These are phyloP conservation scores for Licmophora abbreviata DNA, from an alignment of 108 stramenopile species.

Conservation along the genomic window DNA sequence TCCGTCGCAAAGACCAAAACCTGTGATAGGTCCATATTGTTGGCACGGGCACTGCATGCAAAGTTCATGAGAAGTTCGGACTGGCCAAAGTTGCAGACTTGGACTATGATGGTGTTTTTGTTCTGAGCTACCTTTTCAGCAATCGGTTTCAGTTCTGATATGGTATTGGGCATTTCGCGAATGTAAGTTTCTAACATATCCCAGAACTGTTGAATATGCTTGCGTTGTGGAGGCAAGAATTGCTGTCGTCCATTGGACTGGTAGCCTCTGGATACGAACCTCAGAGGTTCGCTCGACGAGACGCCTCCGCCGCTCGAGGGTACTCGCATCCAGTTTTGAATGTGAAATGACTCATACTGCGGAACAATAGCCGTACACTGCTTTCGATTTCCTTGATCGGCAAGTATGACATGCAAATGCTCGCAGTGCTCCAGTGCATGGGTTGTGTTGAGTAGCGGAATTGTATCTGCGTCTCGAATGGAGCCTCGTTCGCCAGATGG, in stretches of 20 bases:
- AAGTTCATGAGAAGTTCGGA: slow-evolving; percentile 60
- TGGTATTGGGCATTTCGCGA: slow-evolving; percentile 24
- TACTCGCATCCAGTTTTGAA: slow-evolving; percentile 65
- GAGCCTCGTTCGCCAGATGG: slow-evolving; percentile 12
- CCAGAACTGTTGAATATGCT: slow-evolving; percentile 27
- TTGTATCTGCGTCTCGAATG: background rate
- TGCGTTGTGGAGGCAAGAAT: slow-evolving; percentile 33
- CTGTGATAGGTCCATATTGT: slow-evolving; percentile 16
- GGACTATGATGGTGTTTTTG: slow-evolving; percentile 45
- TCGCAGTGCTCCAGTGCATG: slow-evolving; percentile 69
- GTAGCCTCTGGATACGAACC: slow-evolving; percentile 39
- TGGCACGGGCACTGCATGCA: slow-evolving; percentile 35
- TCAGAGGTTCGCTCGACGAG: slow-evolving; percentile 20
- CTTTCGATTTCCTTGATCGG: slow-evolving; percentile 16
- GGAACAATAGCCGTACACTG: slow-evolving; percentile 68
- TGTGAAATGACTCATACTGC: slow-evolving; percentile 67
- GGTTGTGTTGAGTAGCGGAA: slow-evolving; percentile 17
- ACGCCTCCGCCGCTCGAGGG: slow-evolving; percentile 8
- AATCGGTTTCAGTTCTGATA: slow-evolving; percentile 38
- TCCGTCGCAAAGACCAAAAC: slow-evolving; percentile 60
- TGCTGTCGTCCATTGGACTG: slow-evolving; percentile 41
- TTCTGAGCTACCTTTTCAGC: slow-evolving; percentile 31
- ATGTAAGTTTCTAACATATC: slow-evolving; percentile 46
- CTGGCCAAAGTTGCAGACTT: slow-evolving; percentile 55
- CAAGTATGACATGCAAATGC: slow-evolving; percentile 51